phyloP scores from a whole-genome alignment of 2,329 filamentous ascomycete species.

The Epichloe bromicola region DNA sequence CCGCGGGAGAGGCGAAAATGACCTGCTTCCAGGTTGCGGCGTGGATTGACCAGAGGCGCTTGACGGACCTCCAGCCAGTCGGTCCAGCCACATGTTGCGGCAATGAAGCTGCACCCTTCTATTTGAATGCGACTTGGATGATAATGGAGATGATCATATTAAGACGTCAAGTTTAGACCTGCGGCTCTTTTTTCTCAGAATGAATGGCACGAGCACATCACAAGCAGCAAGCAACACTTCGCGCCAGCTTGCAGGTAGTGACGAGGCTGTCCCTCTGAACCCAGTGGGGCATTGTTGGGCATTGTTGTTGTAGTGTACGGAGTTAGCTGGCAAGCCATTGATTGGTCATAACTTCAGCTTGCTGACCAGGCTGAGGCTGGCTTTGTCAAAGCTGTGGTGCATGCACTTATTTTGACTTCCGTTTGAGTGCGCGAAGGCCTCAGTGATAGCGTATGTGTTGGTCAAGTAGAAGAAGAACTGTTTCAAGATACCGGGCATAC shows the following conservation, averaged over 20 bases:
- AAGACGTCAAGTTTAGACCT: background rate
- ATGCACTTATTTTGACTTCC: too few relatives aligned
- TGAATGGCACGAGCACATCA: background rate
- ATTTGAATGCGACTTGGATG: background rate
- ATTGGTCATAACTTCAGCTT: background rate
- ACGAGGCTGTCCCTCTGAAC: background rate
- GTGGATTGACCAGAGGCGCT: constrained; percentile 44
- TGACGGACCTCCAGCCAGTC: constrained; percentile 56
- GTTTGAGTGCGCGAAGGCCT: too few relatives aligned
- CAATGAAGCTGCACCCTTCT: background rate
- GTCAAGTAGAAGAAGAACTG: too few relatives aligned
- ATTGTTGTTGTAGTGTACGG: background rate
- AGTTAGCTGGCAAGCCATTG: background rate
- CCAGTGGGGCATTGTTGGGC: background rate
- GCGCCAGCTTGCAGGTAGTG: background rate
- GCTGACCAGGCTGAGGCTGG: background rate
- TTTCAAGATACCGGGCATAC: too few relatives aligned
- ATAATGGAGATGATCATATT: background rate
- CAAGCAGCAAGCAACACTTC: background rate
- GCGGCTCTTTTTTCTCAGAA: background rate
- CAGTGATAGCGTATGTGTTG: too few relatives aligned
- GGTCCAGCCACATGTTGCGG: constrained; percentile 73
- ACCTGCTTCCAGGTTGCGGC: constrained; percentile 49
- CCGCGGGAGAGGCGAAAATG: constrained; percentile 57
- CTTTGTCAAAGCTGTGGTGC: too few relatives aligned